phyloP scores from a whole-genome alignment of 768 basidiomycete species.

The Scleroderma bovista region DNA sequence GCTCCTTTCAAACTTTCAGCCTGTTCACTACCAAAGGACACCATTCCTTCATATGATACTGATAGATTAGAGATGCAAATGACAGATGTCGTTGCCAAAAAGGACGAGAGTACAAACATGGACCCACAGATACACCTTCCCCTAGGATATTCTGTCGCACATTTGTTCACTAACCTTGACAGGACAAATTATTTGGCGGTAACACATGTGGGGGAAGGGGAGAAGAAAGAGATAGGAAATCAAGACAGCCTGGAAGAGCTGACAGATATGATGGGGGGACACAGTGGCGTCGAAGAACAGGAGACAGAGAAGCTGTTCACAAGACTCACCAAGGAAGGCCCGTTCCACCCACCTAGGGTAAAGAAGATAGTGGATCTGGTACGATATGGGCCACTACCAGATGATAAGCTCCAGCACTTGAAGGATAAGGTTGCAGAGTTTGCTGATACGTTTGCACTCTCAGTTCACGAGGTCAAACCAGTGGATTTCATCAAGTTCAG shows the following conservation, averaged over 20 bases:
- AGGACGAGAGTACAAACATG: too few relatives aligned
- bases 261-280: too few relatives aligned
- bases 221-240: too few relatives aligned
- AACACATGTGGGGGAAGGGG: background rate
- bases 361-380: constrained; percentile 12
- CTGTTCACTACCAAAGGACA: too few relatives aligned
- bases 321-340: constrained; percentile 4
- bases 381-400: constrained; percentile 20
- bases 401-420: constrained; percentile 19
- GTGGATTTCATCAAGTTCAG: constrained; percentile 29
- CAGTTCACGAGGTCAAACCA: constrained; percentile 31
- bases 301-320: constrained; percentile 7
- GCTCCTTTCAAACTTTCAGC: too few relatives aligned
- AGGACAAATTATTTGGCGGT: background rate
- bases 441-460: constrained; percentile 37
- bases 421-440: constrained; percentile 19
- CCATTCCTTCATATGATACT: too few relatives aligned
- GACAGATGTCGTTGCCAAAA: too few relatives aligned
- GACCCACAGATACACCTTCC: background rate
- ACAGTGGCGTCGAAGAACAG: too few relatives aligned
- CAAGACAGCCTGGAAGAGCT: too few relatives aligned
- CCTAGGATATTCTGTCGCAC: background rate
- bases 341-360: constrained; percentile 15
- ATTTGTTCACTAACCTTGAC: background rate
- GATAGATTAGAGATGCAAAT: too few relatives aligned